phyloP scores from a whole-genome alignment of 176 grass and related monocot genomes.

The Poa annua region DNA sequence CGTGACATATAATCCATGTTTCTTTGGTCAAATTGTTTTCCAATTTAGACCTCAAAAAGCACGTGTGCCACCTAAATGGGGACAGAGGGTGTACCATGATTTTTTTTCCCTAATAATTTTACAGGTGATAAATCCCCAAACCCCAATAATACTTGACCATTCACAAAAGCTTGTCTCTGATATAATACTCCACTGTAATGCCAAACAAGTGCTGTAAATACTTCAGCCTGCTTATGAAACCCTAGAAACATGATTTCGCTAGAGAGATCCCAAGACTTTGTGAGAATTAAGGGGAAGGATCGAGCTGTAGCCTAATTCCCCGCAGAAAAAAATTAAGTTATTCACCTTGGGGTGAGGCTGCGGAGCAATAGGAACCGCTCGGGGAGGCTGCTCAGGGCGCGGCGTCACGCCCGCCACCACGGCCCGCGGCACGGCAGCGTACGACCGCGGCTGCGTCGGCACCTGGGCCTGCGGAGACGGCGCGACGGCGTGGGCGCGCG shows the following conservation, averaged over 20 bases:
- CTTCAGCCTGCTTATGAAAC: background rate
- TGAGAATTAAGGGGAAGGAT: background rate
- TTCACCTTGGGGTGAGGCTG: constrained; percentile 61
- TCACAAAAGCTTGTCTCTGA: background rate
- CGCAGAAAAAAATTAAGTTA: constrained; percentile 18
- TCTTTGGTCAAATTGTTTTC: no score
- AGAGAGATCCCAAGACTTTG: background rate
- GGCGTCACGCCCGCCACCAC: constrained; percentile 25
- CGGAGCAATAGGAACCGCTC: constrained; percentile 43
- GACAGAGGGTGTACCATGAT: background rate
- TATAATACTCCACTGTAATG: background rate
- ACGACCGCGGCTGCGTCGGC: constrained; percentile 41
- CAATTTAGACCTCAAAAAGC: no score
- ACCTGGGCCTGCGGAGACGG: constrained; percentile 31
- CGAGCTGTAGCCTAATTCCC: background rate
- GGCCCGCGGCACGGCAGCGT: constrained; percentile 25
- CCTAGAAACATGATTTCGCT: background rate
- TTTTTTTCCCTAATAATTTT: background rate
- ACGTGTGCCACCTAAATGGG: no score
- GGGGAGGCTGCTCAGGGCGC: constrained; percentile 42
- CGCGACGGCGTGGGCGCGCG: constrained; percentile 41
- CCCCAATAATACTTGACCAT: background rate
- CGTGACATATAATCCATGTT: no score
- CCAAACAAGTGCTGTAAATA: constrained; percentile 6
- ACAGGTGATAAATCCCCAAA: background rate